These are phyloP conservation scores for Trifolium repens DNA, from an alignment of 306 rosid genomes.

Conservation along the genomic window DNA sequence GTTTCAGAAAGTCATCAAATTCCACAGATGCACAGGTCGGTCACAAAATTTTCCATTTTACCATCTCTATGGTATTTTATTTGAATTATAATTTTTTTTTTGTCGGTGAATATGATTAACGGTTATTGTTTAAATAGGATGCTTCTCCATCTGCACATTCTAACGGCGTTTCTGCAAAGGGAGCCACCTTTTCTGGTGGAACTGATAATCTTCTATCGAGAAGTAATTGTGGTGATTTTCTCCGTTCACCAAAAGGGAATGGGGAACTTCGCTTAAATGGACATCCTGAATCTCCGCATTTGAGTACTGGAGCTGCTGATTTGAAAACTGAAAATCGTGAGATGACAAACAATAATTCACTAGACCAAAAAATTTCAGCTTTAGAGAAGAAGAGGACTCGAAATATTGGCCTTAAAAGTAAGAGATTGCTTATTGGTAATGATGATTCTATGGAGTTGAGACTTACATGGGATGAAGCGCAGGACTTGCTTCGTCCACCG, in stretches of 20 bases:
- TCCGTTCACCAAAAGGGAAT: slow-evolving; percentile 55
- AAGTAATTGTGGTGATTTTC: slow-evolving; percentile 57
- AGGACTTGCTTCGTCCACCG: slow-evolving; percentile 96
- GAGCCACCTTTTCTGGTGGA: slow-evolving; percentile 57
- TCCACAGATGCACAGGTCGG: slow-evolving; percentile 69
- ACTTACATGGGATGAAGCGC: slow-evolving; percentile 99
- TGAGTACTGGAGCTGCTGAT: slow-evolving; percentile 53
- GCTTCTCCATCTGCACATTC: slow-evolving; percentile 59
- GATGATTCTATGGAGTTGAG: slow-evolving; percentile 88
- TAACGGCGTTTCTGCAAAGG: slow-evolving; percentile 63
- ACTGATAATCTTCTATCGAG: slow-evolving; percentile 62
- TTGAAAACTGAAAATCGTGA: slow-evolving; percentile 58
- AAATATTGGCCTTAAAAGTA: slow-evolving; percentile 86
- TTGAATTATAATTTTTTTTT: slow-evolving; percentile 22
- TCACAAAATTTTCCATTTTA: slow-evolving; percentile 35
- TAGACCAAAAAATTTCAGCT: slow-evolving; percentile 50
- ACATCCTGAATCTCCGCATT: slow-evolving; percentile 48
- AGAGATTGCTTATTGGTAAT: slow-evolving; percentile 80
- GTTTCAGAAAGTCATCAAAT: slow-evolving; percentile 81
- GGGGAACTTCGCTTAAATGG: slow-evolving; percentile 52
- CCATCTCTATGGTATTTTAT: slow-evolving; percentile 14
- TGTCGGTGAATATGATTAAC: slow-evolving; percentile 26
- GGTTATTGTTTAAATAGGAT: slow-evolving; percentile 59
- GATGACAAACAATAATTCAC: slow-evolving; percentile 51
- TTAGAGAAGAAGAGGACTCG: slow-evolving; percentile 84